Base-by-base conservation (phyloP, 306 rosid genomes). In the Crotalaria pallida region DNA sequence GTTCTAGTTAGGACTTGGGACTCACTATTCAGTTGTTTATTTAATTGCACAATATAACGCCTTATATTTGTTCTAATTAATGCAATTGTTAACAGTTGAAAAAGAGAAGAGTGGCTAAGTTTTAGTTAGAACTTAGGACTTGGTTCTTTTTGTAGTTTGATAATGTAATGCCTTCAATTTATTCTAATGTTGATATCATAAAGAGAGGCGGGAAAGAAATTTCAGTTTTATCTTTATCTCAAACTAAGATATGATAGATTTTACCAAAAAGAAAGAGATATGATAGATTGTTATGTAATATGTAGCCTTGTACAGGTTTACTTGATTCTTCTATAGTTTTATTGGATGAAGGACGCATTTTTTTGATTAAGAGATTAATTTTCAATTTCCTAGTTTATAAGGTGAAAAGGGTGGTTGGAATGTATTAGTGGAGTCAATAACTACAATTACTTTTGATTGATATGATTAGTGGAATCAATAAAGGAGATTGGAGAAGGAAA, bases 91-190 rank as follows among this genome's bases (percentile, higher is more conserved):
- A 31, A 31, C 36, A 2, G 8, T 31, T 31, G 98, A 93, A 67
- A 93, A 90, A 78, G 97, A 93, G 69, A 93, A 87, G 80, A 88
- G 79, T 80, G 97, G 98, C 87, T 93, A 3, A 93, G 79, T 93
- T 90, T 87, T 90, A 86, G 88, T n/a, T 49, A 19, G 58, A 62
- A 19, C 55, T 58, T 23, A 26, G 34, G 57, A 19, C 41, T 41
- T 24, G 13, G 47, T 52, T 48, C 33, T 60, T 44, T 40, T 15
- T 38, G 27, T 58, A 26, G 74, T 70, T 64, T 34, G 58, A 49
- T 69, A 66, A 9, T 75, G 34, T 27, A 49, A 34, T 61, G 78
- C 58, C 38, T 57, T 80, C 29, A 16, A n/a, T 48, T 26, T 43
- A 29, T 74, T 33, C 15, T 9, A 16, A 22, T 27, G 72, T 13